Percentiles rank a stretch among this genome's conserved stretches.
Conservation (phyloP, 352 stramenopile genomes). For the Phytophthora colocasiae region DNA sequence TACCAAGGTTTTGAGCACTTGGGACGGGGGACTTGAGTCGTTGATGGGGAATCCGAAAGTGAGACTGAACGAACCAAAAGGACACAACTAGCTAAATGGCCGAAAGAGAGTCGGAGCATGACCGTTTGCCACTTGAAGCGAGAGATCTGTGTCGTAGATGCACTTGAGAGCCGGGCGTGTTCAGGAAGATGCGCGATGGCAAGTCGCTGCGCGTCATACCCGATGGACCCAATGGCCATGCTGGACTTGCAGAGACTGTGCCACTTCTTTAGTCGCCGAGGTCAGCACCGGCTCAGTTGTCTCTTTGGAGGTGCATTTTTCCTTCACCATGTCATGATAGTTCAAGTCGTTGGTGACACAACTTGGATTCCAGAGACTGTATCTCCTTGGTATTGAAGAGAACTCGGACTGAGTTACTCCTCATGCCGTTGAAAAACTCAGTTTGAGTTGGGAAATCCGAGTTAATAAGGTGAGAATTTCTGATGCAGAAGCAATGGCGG, state of each 20-base stretch:
- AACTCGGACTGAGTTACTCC: not conserved
- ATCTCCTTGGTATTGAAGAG: constrained; percentile 2
- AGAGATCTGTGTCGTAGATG: constrained; percentile 1
- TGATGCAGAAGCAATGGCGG: too few species aligned
- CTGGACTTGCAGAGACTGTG: constrained; percentile 11
- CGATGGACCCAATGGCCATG: constrained; percentile 9
- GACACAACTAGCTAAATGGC: constrained; percentile 28
- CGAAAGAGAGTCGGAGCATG: constrained; percentile 21
- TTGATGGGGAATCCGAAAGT: constrained; percentile 30
- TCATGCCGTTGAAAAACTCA: not conserved
- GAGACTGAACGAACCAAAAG: not conserved
- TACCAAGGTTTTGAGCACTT: not conserved
- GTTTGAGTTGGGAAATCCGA: not conserved
- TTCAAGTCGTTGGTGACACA: too few species aligned
- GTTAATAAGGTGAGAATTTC: too few species aligned
- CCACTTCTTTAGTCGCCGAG: constrained; percentile 13
- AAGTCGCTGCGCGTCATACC: constrained; percentile 28
- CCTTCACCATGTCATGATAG: not conserved
- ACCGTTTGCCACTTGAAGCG: not conserved
- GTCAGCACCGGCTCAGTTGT: constrained; percentile 12
- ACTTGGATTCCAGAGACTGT: constrained; percentile 5
- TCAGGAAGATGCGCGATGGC: constrained; percentile 19
- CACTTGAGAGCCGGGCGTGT: constrained; percentile 9
- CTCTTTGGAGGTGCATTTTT: not conserved
- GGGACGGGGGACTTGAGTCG: constrained; percentile 13